Base-by-base conservation (phyloP, 2,329 filamentous ascomycete species). In the Ophiostoma pallidulum region DNA sequence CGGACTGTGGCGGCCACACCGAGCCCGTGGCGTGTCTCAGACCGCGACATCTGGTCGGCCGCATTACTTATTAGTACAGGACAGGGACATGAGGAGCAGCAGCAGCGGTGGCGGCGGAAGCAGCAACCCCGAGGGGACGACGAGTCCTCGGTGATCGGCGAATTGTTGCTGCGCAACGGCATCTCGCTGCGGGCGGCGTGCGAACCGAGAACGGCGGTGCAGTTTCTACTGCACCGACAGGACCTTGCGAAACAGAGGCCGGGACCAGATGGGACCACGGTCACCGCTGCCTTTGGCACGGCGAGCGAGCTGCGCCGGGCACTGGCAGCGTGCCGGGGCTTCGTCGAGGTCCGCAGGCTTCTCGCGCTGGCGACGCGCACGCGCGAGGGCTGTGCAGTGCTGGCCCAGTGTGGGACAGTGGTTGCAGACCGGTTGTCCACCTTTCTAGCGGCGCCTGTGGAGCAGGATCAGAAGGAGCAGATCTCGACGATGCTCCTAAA, bases 31-130 rank as follows among this genome's bases (percentile, higher is more conserved):
- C 63, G 62, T 31, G 61, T 73, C 32, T 61, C 58, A n/a, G 60
- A 66, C 40, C 57, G 66, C 40, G 72, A 75, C 53, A 51, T 75
- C 19, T 56, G 74, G 45, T 65, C 64, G 9, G 60, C 59, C 14
- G 65, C 67, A 13, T 58, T 74, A 8, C 33, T 52, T n/a, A n/a
- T n/a, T n/a, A n/a, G n/a, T n/a, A n/a, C n/a, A n/a, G n/a, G n/a
- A n/a, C n/a, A n/a, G n/a, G n/a, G n/a, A n/a, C n/a, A n/a, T n/a
- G n/a, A 20, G 53, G 48, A 7, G 19, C 12, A 28, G 29, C 10
- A 16, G 35, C 22, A 14, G 32, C n/a, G 35, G 36, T 4, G 29
- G 13, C 6, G 24, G 24, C 24, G 24, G 24, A 28, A 28, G 24
- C 24, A 2, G 38, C 18, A 33, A 16, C 38, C 8, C n/a, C 5